Conservation (phyloP, 129 eudicot species). For the Saposhnikovia divaricata region DNA sequence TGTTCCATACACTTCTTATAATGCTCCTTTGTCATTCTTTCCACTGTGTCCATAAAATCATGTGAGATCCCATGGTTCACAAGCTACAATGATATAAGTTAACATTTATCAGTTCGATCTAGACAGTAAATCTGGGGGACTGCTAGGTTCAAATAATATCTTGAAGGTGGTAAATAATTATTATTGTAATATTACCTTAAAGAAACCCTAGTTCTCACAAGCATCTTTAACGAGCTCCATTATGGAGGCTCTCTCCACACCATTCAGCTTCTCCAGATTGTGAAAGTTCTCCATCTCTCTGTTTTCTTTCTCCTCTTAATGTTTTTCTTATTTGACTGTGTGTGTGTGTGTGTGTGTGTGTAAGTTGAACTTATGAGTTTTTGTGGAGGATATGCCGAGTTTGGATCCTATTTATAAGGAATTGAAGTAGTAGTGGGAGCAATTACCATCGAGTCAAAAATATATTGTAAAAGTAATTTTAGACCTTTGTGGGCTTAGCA, state of each 20-base stretch:
- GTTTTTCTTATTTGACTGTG: not conserved
- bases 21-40: constrained; percentile 12
- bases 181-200: not conserved
- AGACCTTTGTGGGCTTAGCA: not conserved
- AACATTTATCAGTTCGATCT: not conserved
- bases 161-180: not conserved
- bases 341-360: not conserved
- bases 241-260: too few species aligned
- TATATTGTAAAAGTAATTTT: not conserved
- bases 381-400: not conserved
- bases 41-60: constrained; percentile 12
- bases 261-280: too few species aligned
- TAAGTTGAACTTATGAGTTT: not conserved
- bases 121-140: not conserved
- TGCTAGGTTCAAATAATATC: not conserved
- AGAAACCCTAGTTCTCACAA: constrained; percentile 8
- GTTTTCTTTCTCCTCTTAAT: not conserved
- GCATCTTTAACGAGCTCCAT: not conserved
- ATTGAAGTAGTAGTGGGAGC: not conserved
- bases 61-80: constrained; percentile 14
- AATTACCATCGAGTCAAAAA: not conserved
- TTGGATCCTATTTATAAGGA: not conserved
- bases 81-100: not conserved
- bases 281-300: not conserved
- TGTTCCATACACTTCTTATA: constrained; percentile 13